Evolutionary conservation across 1,284 basidiomycete species (phyloP).

Genomic region (Butyriboletus appendiculatus): DNA sequence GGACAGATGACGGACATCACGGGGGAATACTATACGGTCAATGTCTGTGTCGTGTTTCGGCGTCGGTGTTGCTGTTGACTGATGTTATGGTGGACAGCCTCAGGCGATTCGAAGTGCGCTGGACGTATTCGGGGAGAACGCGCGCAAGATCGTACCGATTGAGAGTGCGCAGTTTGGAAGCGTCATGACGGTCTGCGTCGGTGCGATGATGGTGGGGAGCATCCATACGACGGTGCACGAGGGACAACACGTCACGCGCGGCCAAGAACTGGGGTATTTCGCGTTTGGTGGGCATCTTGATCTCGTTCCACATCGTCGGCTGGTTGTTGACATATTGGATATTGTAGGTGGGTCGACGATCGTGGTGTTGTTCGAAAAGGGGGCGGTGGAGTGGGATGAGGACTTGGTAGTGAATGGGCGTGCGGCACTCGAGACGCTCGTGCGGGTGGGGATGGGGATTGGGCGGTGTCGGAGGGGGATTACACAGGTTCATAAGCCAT

Average conservation of each 20-base stretch:
- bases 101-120: conserved; percentile 81
- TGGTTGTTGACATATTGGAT: not conserved
- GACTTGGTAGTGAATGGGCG: conserved; percentile 87
- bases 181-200: conserved; percentile 88
- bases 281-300: conserved; percentile 72
- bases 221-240: conserved; percentile 86
- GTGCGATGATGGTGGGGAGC: conserved; percentile 94
- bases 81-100: conserved; percentile 46
- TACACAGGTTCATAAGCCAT: conserved; percentile 3
- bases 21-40: conserved; percentile 94
- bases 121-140: conserved; percentile 96
- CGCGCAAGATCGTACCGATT: conserved; percentile 86
- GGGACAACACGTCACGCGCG: conserved; percentile 77
- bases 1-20: conserved; percentile 80
- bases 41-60: conserved; percentile 49
- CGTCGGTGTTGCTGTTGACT: conserved; percentile 10
- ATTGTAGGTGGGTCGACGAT: conserved; percentile 83
- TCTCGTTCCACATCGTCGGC: not conserved
- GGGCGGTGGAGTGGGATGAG: conserved; percentile 84
- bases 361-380: conserved; percentile 84
- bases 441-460: conserved; percentile 86
- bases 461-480: conserved; percentile 42
- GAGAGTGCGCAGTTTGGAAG: conserved; percentile 85
- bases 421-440: conserved; percentile 84
- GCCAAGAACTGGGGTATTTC: conserved; percentile 93